Evolutionary conservation across 1,284 basidiomycete species (phyloP).

Genomic region (Rhizoctonia solani): DNA sequence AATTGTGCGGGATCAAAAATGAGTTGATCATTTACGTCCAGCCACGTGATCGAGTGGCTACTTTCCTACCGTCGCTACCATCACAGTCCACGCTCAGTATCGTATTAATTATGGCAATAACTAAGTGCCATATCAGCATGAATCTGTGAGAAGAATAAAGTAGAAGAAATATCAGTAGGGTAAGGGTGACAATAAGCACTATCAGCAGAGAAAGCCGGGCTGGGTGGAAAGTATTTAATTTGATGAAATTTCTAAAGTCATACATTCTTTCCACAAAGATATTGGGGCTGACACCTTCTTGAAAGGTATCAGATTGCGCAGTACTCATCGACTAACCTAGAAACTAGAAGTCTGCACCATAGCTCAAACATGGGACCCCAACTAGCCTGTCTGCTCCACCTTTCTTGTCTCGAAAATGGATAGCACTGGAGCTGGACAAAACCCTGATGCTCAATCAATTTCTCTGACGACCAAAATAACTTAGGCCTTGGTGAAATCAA

Average conservation of each 20-base stretch:
- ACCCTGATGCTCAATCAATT: background rate
- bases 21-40: conserved; percentile 20
- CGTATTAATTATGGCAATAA: background rate
- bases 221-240: too few relatives aligned
- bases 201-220: too few relatives aligned
- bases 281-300: too few relatives aligned
- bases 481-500: background rate
- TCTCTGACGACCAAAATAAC: too few relatives aligned
- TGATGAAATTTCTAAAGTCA: too few relatives aligned
- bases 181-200: too few relatives aligned
- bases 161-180: too few relatives aligned
- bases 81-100: background rate
- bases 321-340: background rate
- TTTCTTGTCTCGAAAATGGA: background rate
- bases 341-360: background rate
- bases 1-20: conserved; percentile 4
- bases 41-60: conserved; percentile 12
- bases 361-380: background rate
- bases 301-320: too few relatives aligned
- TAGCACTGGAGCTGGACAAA: background rate
- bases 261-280: too few relatives aligned
- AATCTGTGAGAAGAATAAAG: too few relatives aligned
- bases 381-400: background rate
- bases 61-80: background rate
- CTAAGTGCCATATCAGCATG: too few relatives aligned